These are phyloP conservation scores for Arachis hypogaea DNA, from an alignment of 306 rosid genomes.

Conservation along the genomic window DNA sequence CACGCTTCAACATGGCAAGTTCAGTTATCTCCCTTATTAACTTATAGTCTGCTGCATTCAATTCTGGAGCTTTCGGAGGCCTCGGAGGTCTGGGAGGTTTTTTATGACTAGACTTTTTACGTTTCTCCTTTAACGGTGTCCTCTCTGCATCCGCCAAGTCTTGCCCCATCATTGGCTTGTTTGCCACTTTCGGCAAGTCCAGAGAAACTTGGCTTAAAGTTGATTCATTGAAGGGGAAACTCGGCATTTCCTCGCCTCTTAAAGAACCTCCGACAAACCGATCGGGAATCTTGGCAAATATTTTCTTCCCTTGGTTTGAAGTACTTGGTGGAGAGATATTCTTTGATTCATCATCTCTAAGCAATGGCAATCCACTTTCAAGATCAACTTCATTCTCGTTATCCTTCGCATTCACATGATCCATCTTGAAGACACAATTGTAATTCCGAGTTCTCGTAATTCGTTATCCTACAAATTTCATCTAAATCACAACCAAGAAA, in stretches of 20 bases:
- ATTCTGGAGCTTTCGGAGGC: constrained; percentile 75
- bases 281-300: constrained; percentile 49
- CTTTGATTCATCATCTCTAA: constrained; percentile 59
- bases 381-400: constrained; percentile 60
- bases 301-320: constrained; percentile 46
- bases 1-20: constrained; percentile 82
- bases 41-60: constrained; percentile 86
- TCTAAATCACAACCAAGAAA: constrained; percentile 24
- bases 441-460: constrained; percentile 12
- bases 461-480: constrained; percentile 29
- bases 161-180: constrained; percentile 40
- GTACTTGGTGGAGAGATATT: constrained; percentile 39
- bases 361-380: constrained; percentile 60
- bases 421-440: constrained; percentile 53
- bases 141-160: constrained; percentile 40
- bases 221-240: constrained; percentile 40
- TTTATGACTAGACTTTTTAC: constrained; percentile 59
- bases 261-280: constrained; percentile 50
- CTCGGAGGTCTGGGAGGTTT: constrained; percentile 87
- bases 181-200: constrained; percentile 42
- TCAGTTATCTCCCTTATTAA: constrained; percentile 79
- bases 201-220: constrained; percentile 41
- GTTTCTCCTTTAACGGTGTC: constrained; percentile 59
- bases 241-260: constrained; percentile 46
- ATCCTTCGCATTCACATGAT: constrained; percentile 42